Evolutionary conservation across 2,329 filamentous ascomycete genomes (phyloP).

Genomic region (Pseudohalonectria lignicola): DNA sequence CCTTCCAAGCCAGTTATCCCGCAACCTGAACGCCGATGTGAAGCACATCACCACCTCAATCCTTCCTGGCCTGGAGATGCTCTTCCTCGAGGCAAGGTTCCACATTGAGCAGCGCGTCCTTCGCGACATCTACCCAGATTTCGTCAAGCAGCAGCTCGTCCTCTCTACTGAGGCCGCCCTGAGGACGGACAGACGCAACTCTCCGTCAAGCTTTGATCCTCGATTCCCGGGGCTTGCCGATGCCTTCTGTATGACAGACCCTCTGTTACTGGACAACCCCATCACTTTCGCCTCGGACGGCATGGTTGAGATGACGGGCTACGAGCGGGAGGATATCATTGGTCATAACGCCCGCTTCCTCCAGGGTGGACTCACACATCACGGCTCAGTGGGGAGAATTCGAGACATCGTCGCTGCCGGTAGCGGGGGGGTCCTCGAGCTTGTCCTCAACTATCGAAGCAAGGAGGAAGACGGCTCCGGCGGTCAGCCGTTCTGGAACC

Average conservation of each 20-base stretch:
- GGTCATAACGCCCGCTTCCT: constrained; percentile 37
- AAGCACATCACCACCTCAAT: constrained; percentile 30
- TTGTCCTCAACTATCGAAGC: constrained; percentile 36
- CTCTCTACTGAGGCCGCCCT: constrained; percentile 32
- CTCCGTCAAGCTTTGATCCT: not conserved
- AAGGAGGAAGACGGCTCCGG: constrained; percentile 22
- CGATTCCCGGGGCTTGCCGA: constrained; percentile 35
- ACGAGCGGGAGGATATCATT: constrained; percentile 32
- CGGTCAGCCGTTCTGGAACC: constrained; percentile 43
- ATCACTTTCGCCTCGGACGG: constrained; percentile 38
- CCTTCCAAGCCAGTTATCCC: constrained; percentile 27
- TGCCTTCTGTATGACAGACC: constrained; percentile 49
- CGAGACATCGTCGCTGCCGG: constrained; percentile 19
- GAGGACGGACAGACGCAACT: constrained; percentile 15
- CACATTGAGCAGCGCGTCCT: constrained; percentile 28
- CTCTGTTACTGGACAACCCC: constrained; percentile 35
- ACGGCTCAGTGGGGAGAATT: constrained; percentile 22
- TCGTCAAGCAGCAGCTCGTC: constrained; percentile 36
- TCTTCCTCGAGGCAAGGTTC: constrained; percentile 26
- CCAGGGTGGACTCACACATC: constrained; percentile 26
- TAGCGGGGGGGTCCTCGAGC: constrained; percentile 26
- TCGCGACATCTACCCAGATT: constrained; percentile 34
- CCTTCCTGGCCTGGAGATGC: constrained; percentile 30
- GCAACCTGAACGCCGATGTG: constrained; percentile 31
- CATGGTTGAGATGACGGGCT: constrained; percentile 35